These are phyloP conservation scores for Penicillium freii DNA, from an alignment of 2,329 filamentous ascomycete species.

Conservation along the genomic window DNA sequence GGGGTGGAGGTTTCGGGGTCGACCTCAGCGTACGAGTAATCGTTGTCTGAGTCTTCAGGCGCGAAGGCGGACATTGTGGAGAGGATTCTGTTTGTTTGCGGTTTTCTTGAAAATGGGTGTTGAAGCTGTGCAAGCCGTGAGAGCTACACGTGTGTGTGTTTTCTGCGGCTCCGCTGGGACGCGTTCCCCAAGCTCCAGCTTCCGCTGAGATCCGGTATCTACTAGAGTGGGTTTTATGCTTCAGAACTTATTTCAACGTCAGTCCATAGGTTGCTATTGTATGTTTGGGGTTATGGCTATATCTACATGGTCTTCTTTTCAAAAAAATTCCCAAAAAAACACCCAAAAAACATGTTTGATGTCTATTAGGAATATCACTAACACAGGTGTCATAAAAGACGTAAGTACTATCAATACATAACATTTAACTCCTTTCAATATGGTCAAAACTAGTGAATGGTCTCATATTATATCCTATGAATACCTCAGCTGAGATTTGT, in stretches of 20 bases:
- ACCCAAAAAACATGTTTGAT: neutral
- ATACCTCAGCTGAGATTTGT: neutral
- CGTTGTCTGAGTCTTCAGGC: conserved; percentile 19
- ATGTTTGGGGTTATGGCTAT: neutral
- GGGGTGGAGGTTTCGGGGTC: conserved; percentile 20
- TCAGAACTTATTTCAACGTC: conserved; percentile 2
- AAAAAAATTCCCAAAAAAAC: neutral
- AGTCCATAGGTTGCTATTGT: neutral
- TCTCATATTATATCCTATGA: neutral
- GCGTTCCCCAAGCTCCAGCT: conserved; percentile 2
- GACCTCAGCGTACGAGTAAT: conserved; percentile 20
- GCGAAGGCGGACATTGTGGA: conserved; percentile 25
- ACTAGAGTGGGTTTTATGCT: neutral
- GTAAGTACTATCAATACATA: neutral
- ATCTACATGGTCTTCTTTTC: neutral
- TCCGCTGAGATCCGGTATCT: neutral
- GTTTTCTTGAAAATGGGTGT: neutral
- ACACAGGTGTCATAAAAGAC: neutral
- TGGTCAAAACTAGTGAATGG: no score
- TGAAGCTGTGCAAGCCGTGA: neutral
- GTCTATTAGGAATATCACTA: neutral
- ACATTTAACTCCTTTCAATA: neutral
- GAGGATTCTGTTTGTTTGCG: neutral
- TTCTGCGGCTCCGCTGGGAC: conserved; percentile 6
- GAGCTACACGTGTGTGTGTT: neutral